These are phyloP conservation scores for Echria macrotheca DNA, from an alignment of 495 filamentous ascomycete genomes.

Conservation along the genomic window DNA sequence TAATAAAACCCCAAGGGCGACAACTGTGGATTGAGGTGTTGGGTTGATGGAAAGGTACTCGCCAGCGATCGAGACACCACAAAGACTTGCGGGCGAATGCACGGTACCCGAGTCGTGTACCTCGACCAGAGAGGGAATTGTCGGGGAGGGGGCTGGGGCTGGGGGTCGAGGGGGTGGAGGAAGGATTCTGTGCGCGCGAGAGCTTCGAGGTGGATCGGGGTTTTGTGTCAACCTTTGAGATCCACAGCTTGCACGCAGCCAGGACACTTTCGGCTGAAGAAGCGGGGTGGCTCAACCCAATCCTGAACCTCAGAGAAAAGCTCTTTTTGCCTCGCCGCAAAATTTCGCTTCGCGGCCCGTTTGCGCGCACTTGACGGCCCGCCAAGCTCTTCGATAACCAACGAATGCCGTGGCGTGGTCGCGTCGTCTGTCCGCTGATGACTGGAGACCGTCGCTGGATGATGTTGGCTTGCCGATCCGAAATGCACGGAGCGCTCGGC, in stretches of 20 bases:
- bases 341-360: neutral
- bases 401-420: neutral
- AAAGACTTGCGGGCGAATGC: conserved; percentile 21
- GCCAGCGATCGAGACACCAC: conserved; percentile 23
- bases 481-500: too few species aligned
- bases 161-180: conserved; percentile 17
- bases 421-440: neutral
- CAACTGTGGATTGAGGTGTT: conserved; percentile 20
- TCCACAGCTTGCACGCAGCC: neutral
- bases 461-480: too few species aligned
- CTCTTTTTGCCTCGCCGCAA: conserved; percentile 1
- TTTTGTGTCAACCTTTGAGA: conserved; percentile 14
- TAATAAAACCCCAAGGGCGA: conserved; percentile 18
- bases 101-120: too few species aligned
- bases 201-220: conserved; percentile 17
- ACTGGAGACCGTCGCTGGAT: neutral
- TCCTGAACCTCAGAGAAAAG: neutral
- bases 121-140: conserved; percentile 16
- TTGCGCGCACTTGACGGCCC: neutral
- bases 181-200: conserved; percentile 18
- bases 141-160: conserved; percentile 17
- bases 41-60: conserved; percentile 19
- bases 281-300: conserved; percentile 15
- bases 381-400: neutral
- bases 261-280: conserved; percentile 7